Conservation (phyloP, 2,329 filamentous ascomycete species). For the Stemphylium vesicarium region DNA sequence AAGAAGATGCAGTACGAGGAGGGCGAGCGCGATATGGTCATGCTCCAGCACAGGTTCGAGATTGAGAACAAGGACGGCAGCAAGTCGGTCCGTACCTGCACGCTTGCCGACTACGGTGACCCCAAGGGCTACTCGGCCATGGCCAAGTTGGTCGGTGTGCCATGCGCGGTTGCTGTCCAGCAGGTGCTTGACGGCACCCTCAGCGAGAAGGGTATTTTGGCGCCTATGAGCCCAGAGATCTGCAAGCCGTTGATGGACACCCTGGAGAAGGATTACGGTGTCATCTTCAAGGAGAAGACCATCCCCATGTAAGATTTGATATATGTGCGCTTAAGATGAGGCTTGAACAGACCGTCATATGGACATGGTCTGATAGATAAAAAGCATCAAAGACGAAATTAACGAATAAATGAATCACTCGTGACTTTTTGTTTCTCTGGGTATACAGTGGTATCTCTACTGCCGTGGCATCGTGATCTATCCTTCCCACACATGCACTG, state of each 20-base stretch:
- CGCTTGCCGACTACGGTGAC: conserved; percentile 81
- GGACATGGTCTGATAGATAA: conserved; percentile 4
- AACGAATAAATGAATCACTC: conserved; percentile 4
- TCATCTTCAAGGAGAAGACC: conserved; percentile 74
- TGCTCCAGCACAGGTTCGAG: conserved; percentile 81
- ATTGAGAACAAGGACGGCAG: conserved; percentile 82
- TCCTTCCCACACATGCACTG: background rate
- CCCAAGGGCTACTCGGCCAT: conserved; percentile 81
- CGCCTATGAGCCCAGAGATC: conserved; percentile 75
- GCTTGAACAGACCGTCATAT: background rate
- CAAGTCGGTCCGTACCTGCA: conserved; percentile 79
- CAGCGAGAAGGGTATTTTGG: conserved; percentile 74
- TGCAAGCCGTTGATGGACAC: conserved; percentile 77
- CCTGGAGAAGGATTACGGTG: conserved; percentile 78
- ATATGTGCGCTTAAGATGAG: background rate
- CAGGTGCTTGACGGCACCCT: conserved; percentile 79
- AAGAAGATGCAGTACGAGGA: conserved; percentile 88
- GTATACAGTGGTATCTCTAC: conserved; percentile 11
- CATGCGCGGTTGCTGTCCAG: conserved; percentile 75
- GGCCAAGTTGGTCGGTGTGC: conserved; percentile 81
- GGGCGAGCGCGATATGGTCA: conserved; percentile 82
- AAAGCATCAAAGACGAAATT: background rate
- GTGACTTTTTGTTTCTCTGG: background rate
- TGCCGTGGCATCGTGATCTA: conserved; percentile 7
- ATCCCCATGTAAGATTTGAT: conserved; percentile 29